phyloP scores from a whole-genome alignment of 2,329 filamentous ascomycete genomes.

The Colletotrichum sp. region DNA sequence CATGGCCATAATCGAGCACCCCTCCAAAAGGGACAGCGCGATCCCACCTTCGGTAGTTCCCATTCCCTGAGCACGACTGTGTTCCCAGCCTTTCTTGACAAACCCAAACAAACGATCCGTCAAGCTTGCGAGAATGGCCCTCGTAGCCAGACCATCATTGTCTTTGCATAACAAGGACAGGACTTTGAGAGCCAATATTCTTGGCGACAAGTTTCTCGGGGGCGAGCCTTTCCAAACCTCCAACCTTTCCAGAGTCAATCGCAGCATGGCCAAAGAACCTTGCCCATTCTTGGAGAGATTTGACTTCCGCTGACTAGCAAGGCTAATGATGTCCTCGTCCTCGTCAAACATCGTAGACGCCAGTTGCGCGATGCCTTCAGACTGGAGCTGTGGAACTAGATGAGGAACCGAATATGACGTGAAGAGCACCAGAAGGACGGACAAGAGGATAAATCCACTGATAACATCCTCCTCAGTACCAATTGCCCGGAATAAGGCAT shows the following conservation, averaged over 20 bases:
- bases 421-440: constrained; percentile 68
- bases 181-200: constrained; percentile 67
- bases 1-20: constrained; percentile 54
- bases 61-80: constrained; percentile 3
- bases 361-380: constrained; percentile 59
- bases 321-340: constrained; percentile 59
- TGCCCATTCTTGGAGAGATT: constrained; percentile 74
- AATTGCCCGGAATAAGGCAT: constrained; percentile 68
- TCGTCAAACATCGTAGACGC: constrained; percentile 60
- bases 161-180: constrained; percentile 35
- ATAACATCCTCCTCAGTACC: constrained; percentile 64
- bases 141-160: constrained; percentile 1
- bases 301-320: constrained; percentile 68
- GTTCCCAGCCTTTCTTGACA: constrained; percentile 12
- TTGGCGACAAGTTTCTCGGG: constrained; percentile 62
- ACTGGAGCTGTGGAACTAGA: constrained; percentile 60
- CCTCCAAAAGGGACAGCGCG: constrained; percentile 57
- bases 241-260: constrained; percentile 55
- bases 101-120: constrained; percentile 24
- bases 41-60: constrained; percentile 14
- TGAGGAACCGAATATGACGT: constrained; percentile 65
- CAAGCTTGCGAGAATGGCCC: constrained; percentile 10
- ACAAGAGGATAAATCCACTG: constrained; percentile 67
- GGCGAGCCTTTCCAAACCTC: constrained; percentile 64
- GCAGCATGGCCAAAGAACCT: constrained; percentile 59